Conservation (phyloP, 1,139 yeast genomes). For the Sugiyamaella neomexicana region DNA sequence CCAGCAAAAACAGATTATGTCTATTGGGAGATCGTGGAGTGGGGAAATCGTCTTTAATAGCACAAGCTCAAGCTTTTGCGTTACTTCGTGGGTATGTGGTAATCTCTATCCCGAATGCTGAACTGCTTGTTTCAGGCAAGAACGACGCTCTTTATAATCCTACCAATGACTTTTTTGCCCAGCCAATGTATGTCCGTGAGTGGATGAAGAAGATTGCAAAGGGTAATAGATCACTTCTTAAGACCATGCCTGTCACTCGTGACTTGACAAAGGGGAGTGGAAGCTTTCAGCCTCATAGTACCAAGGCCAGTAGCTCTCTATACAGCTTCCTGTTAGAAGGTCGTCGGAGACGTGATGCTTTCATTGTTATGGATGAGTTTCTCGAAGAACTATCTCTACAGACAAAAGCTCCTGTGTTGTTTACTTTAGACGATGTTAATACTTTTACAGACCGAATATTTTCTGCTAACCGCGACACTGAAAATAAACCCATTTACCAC, state of each 20-base stretch:
- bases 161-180: slow-evolving; percentile 56
- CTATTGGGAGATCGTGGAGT: slow-evolving; percentile 72
- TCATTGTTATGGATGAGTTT: slow-evolving; percentile 52
- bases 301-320: slow-evolving; percentile 49
- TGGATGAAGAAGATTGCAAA: slow-evolving; percentile 58
- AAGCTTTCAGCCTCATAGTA: slow-evolving; percentile 39
- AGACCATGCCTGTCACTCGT: slow-evolving; percentile 42
- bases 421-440: slow-evolving; percentile 76
- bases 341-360: slow-evolving; percentile 42
- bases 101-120: slow-evolving; percentile 67
- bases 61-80: slow-evolving; percentile 70
- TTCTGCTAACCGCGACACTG: slow-evolving; percentile 62
- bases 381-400: slow-evolving; percentile 55
- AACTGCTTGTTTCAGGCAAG: slow-evolving; percentile 65
- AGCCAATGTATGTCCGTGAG: slow-evolving; percentile 74
- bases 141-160: slow-evolving; percentile 63
- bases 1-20: slow-evolving; percentile 53
- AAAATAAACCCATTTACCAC: slow-evolving; percentile 59
- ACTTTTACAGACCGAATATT: slow-evolving; percentile 56
- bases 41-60: slow-evolving; percentile 74
- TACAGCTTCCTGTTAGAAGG: slow-evolving; percentile 45
- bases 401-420: slow-evolving; percentile 55
- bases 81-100: slow-evolving; percentile 53
- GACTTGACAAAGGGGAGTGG: slow-evolving; percentile 27
- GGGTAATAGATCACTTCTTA: slow-evolving; percentile 56